Evolutionary conservation across 108 stramenopile species (phyloP).

Genomic region (Licmophora abbreviata): DNA sequence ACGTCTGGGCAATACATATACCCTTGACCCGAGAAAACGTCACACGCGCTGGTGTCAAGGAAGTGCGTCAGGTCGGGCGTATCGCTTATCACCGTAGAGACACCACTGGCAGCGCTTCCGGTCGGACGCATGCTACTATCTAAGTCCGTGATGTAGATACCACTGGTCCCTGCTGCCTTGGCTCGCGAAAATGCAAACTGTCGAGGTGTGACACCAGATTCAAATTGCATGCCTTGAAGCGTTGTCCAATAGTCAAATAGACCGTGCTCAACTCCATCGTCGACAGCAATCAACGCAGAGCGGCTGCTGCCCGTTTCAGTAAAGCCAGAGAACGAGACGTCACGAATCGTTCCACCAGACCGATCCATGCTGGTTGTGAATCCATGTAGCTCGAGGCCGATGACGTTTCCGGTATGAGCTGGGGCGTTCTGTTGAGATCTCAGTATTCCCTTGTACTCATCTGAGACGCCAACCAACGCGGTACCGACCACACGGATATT

Average conservation of each 20-base stretch:
- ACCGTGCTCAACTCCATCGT: neutral
- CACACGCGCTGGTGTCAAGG: too few species aligned
- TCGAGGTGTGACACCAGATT: neutral
- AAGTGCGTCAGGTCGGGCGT: conserved; percentile 4
- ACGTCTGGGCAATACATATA: too few species aligned
- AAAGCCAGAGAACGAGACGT: conserved; percentile 4
- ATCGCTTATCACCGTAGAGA: conserved; percentile 6
- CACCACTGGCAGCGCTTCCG: conserved; percentile 1
- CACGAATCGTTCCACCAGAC: neutral
- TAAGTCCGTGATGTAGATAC: conserved; percentile 2
- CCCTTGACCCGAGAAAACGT: too few species aligned
- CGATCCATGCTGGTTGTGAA: too few species aligned
- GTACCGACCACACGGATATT: neutral
- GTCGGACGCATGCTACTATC: conserved; percentile 8
- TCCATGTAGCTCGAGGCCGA: conserved; percentile 3
- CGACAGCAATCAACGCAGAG: neutral
- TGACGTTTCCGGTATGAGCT: neutral
- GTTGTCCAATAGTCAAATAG: conserved; percentile 5
- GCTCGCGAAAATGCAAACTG: conserved; percentile 7
- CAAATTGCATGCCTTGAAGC: conserved; percentile 1
- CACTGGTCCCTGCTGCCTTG: neutral
- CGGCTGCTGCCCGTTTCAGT: neutral
- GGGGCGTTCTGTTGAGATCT: too few species aligned
- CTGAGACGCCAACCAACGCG: neutral
- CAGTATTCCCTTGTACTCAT: neutral